Base-by-base conservation (phyloP, 148 eudicot genomes). In the Rheum nobile region DNA sequence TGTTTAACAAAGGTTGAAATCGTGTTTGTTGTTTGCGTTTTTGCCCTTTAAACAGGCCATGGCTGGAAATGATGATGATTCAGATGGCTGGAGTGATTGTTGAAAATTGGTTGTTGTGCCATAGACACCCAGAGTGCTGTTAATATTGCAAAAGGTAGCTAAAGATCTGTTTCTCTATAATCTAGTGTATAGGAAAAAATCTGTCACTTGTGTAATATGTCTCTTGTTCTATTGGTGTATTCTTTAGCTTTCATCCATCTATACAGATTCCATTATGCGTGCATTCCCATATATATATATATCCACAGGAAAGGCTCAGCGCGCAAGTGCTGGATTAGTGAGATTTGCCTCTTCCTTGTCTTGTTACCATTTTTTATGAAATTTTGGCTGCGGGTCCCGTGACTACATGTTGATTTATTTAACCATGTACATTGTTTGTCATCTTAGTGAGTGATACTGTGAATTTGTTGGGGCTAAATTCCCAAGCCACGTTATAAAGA, bases 1-100 rank as follows among this genome's bases (percentile, higher is more conserved):
- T 9, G 43, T 41, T 3, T 41, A 41, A 2, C 8, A 71, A 39
- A 57, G 13, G 14, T n/a, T 38, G 22, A 55, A 28, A 29, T 12
- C 37, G 13, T 31, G 10, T 31, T 32, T 46, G 35, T 22, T 77
- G 10, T 74, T 44, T 22, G 47, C 59, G 13, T 28, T 59, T 63
- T 24, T 16, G 37, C 28, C 67, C n/a, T 47, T 16, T 74, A 35
- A 37, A 72, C 83, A 95, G 97, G 99, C 99, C 31, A 87, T 90
- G 74, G 94, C 88, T 80, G 97, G 93, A 85, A 95, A 96, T 47
- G 99, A 95, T 59, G 99, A 89, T 72, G 95, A 91, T 74, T 86
- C 81, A 35, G 98, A 91, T 84, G 83, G 80, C 72, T 95, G 99
- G 99, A 95, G 93, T 75, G 97, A 95, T 80, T 82, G 84, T 19